Percentiles rank a stretch among this genome's conserved stretches.
Conservation (phyloP, 2,329 filamentous ascomycete species). For the Westerdykella ornata region DNA sequence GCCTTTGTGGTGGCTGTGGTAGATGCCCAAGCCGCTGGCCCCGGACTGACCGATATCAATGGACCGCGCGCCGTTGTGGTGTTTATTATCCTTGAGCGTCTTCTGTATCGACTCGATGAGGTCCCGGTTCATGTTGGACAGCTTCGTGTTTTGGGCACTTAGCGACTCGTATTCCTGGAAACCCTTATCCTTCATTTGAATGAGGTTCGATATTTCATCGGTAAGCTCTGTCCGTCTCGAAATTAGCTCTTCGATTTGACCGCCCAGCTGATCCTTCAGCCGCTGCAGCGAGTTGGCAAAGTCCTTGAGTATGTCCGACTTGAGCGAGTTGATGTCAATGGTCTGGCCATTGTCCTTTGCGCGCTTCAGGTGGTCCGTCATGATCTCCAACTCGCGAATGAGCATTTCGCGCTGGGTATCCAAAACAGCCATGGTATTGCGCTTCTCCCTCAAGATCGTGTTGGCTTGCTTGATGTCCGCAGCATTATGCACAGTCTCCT, state of each 20-base stretch:
- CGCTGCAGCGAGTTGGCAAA: constrained; percentile 56
- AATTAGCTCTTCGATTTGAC: constrained; percentile 79
- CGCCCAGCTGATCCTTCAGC: constrained; percentile 72
- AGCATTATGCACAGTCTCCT: constrained; percentile 51
- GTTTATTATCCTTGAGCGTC: constrained; percentile 71
- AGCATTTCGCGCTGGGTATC: constrained; percentile 95
- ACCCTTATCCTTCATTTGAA: constrained; percentile 83
- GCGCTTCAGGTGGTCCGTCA: constrained; percentile 79
- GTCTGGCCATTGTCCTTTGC: constrained; percentile 77
- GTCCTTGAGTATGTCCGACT: constrained; percentile 55
- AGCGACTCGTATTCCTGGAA: constrained; percentile 94
- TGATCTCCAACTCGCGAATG: constrained; percentile 80
- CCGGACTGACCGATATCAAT: constrained; percentile 39
- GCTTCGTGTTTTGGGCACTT: constrained; percentile 86
- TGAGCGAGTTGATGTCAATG: constrained; percentile 67
- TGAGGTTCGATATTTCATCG: constrained; percentile 76
- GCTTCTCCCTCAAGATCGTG: constrained; percentile 82
- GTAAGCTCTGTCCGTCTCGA: constrained; percentile 76
- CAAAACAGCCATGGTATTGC: constrained; percentile 88
- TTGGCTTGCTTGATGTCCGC: constrained; percentile 68
- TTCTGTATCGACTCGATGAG: constrained; percentile 91
- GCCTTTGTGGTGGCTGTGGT: constrained; percentile 37
- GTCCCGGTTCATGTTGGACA: constrained; percentile 92
- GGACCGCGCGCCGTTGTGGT: constrained; percentile 44
- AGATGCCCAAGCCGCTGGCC: constrained; percentile 59